Base-by-base conservation (phyloP, 192 early-diverging fungal genomes). In the Cetraspora pellucida region DNA sequence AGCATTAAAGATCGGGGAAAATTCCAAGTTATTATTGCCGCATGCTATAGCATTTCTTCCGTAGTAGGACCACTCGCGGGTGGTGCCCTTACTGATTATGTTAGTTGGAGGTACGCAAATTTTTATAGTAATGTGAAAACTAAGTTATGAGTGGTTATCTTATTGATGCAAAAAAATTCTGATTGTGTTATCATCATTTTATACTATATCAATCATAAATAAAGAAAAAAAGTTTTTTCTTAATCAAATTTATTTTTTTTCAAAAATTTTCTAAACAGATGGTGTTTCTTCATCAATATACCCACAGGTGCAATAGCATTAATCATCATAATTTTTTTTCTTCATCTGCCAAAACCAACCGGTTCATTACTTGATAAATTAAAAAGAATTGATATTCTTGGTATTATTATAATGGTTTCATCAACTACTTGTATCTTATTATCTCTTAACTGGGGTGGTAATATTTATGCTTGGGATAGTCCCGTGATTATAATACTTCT, bases 361-460 rank as follows among this genome's bases (percentile, higher is more conserved):
- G 92, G 89, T 28, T 81, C 80, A 11, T 70, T 85, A 25, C 28
- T 54, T 11, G 81, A 85, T 3, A 94, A 93, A 77, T 43, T 93
- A 10, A 50, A 77, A 14, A 81, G 89, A 28, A 82, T 95, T 47
- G 94, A 93, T 73, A 88, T 85, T 54, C 31, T 83, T 59, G 92
- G 92, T 59, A 85, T 84, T n/a, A 11, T 89, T 2, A 13, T 87
- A 0, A 30, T 92, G 1, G 64, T 92, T 23, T 81, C 84, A 64
- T 87, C 85, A 45, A 77, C 89, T 9, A 79, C 91, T 25, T 74
- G 83, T 30, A 65, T 97, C 31, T 81, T 95, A 57, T 75, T 93
- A 59, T 89, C 92, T 6, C 77, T 97, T 3, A 89, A 91, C 79
- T 87, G 89, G 80, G 95, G 91, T 63, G 95, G 94, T 19, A 84